phyloP scores from a whole-genome alignment of 139 green algal genomes.

The Asterochloris erici region DNA sequence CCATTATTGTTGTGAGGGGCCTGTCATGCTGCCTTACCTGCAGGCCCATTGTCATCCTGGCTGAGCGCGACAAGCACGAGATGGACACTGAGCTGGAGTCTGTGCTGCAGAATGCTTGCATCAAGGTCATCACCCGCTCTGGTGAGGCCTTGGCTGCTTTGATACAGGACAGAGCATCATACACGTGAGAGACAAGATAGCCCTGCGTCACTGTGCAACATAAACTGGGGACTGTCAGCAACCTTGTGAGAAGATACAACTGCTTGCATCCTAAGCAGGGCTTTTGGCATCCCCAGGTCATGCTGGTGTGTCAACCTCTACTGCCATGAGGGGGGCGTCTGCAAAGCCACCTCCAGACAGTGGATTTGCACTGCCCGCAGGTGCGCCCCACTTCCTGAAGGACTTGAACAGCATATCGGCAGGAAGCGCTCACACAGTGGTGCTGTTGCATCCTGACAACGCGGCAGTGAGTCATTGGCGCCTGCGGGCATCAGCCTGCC shows the following conservation, averaged over 20 bases:
- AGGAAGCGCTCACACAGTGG: constrained; percentile 27
- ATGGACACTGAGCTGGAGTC: constrained; percentile 34
- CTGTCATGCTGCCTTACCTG: background rate
- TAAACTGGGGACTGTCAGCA: no score
- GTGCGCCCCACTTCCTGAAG: constrained; percentile 21
- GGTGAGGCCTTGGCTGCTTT: background rate
- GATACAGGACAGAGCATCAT: no score
- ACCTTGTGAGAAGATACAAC: no score
- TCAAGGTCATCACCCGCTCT: constrained; percentile 27
- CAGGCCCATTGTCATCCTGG: constrained; percentile 32
- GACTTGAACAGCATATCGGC: constrained; percentile 25
- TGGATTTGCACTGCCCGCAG: background rate
- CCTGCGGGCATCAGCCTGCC: background rate
- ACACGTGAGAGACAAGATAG: no score
- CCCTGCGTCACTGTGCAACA: no score
- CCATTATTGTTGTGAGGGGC: background rate
- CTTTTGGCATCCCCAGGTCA: no score
- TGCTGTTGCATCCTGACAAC: constrained; percentile 26
- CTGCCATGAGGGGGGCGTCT: no score
- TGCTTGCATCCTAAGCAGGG: no score
- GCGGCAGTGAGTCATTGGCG: background rate
- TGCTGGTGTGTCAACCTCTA: no score
- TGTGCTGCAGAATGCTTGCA: constrained; percentile 15
- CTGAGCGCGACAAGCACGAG: constrained; percentile 32
- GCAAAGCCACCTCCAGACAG: no score